These are phyloP conservation scores for Nicotiana rustica DNA, from an alignment of 305 asterid species.

Conservation along the genomic window DNA sequence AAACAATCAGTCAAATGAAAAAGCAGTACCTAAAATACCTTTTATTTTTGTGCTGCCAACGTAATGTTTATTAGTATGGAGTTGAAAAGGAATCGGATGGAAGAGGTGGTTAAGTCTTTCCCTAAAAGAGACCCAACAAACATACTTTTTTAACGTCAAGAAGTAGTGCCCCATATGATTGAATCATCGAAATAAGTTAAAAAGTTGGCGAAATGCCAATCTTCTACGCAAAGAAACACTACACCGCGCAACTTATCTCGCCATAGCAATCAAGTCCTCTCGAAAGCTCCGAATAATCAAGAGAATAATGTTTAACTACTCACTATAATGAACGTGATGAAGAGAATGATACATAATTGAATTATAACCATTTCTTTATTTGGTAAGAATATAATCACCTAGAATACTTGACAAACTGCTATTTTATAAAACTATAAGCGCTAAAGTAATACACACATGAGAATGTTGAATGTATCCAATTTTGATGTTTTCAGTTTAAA, in stretches of 20 bases:
- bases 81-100: neutral
- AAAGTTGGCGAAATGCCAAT: neutral
- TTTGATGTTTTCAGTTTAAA: neutral
- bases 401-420: neutral
- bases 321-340: constrained; percentile 9
- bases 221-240: constrained; percentile 26
- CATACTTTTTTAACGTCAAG: neutral
- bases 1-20: neutral
- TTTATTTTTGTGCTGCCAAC: neutral
- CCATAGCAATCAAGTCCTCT: neutral
- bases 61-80: neutral
- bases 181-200: neutral
- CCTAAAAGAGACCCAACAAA: neutral
- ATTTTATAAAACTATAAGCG: neutral
- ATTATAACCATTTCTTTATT: neutral
- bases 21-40: neutral
- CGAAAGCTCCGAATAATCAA: neutral
- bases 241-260: neutral
- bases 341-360: neutral
- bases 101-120: neutral
- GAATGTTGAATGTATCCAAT: neutral
- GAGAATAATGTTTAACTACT: neutral
- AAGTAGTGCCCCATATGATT: neutral
- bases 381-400: neutral
- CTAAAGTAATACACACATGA: constrained; percentile 20